Evolutionary conservation across 108 stramenopile species (phyloP).

Genomic region (Cyclostephanos invisitatus): DNA sequence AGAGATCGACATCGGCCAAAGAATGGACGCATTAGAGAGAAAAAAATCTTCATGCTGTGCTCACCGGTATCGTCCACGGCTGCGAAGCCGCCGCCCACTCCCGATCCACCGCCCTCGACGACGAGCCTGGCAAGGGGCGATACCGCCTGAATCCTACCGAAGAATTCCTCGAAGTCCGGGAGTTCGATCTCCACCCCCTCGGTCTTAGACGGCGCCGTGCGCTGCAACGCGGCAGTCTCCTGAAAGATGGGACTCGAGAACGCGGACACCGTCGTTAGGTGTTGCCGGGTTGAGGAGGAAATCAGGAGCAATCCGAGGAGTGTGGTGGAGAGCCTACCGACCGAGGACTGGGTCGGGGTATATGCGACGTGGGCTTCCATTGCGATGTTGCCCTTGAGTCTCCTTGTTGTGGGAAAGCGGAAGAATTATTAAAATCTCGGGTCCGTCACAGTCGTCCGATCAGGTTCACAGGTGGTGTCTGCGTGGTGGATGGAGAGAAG

Average conservation of each 20-base stretch:
- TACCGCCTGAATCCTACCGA: constrained; percentile 59
- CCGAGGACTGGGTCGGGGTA: background rate
- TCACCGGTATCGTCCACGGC: constrained; percentile 43
- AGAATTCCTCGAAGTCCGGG: constrained; percentile 72
- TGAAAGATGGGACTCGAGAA: constrained; percentile 73
- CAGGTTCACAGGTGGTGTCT: too few species aligned
- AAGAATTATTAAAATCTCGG: too few species aligned
- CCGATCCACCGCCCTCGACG: constrained; percentile 43
- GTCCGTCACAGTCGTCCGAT: too few species aligned
- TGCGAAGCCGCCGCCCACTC: constrained; percentile 44
- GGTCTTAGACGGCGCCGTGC: constrained; percentile 57
- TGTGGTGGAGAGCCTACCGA: constrained; percentile 1
- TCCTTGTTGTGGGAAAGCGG: too few species aligned
- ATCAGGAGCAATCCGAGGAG: constrained; percentile 26
- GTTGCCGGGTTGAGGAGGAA: background rate
- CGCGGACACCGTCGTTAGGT: constrained; percentile 18
- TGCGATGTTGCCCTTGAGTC: background rate
- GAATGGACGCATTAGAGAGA: too few species aligned
- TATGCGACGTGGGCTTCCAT: background rate
- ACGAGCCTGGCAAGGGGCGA: constrained; percentile 60
- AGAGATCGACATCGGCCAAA: background rate
- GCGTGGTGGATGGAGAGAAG: too few species aligned
- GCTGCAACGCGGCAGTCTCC: constrained; percentile 47
- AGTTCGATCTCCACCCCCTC: constrained; percentile 69
- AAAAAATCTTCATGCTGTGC: too few species aligned